Percentiles rank a stretch among this genome's conserved stretches.
Conservation (phyloP, 257 asterid species). For the Gentiana straminea region DNA sequence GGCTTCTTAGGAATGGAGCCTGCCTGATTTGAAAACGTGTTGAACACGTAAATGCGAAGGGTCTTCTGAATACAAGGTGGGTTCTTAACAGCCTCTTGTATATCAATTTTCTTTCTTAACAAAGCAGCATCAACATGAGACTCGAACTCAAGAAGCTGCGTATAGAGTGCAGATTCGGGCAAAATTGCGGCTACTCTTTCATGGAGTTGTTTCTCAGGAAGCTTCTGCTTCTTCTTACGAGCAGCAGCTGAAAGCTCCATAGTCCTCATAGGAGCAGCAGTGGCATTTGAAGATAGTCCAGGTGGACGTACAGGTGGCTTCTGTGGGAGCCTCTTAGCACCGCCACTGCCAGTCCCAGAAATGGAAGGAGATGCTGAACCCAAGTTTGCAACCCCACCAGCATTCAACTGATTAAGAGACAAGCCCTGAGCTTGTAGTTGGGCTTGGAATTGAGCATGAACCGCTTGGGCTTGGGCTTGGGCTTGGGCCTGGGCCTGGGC, state of each 20-base stretch:
- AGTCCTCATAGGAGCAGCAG: conserved; percentile 61
- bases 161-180: conserved; percentile 92
- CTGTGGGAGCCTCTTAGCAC: conserved; percentile 60
- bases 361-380: conserved; percentile 72
- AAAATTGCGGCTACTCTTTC: conserved; percentile 91
- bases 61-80: conserved; percentile 78
- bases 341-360: conserved; percentile 52
- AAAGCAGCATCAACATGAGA: conserved; percentile 87
- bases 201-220: conserved; percentile 82
- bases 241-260: conserved; percentile 85
- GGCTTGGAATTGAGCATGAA: conserved; percentile 46
- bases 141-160: conserved; percentile 95
- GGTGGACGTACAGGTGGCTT: conserved; percentile 91
- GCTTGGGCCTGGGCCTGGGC: conserved; percentile 46
- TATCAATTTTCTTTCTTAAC: conserved; percentile 83
- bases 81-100: conserved; percentile 78
- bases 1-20: conserved; percentile 77
- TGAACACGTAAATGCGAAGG: conserved; percentile 78
- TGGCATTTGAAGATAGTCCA: conserved; percentile 34
- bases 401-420: conserved; percentile 57
- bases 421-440: conserved; percentile 88
- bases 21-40: conserved; percentile 78
- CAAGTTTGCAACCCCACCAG: conserved; percentile 44
- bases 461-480: conserved; percentile 43
- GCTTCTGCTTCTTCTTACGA: conserved; percentile 89